phyloP scores from a whole-genome alignment of 2,329 filamentous ascomycete species.

The Akanthomyces lecanii region DNA sequence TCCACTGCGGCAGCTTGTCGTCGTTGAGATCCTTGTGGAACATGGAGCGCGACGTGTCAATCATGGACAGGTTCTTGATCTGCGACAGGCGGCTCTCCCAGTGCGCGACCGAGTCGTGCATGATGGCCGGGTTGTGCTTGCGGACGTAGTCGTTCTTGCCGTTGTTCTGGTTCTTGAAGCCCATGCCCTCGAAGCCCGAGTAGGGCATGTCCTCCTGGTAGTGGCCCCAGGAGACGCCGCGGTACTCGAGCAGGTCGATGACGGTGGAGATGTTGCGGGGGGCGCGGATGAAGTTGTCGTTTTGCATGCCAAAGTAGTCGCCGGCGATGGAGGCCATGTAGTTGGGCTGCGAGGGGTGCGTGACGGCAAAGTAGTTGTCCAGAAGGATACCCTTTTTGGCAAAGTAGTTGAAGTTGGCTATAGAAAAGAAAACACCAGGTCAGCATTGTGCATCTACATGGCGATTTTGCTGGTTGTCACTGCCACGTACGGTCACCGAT shows the following conservation, averaged over 20 bases:
- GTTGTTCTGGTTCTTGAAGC: conserved; percentile 60
- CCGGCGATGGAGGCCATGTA: conserved; percentile 66
- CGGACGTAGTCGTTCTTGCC: conserved; percentile 73
- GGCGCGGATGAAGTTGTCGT: conserved; percentile 59
- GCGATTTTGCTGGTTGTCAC: neutral
- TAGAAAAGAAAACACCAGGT: neutral
- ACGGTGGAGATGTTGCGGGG: conserved; percentile 61
- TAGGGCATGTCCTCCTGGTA: conserved; percentile 79
- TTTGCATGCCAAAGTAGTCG: conserved; percentile 69
- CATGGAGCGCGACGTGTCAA: conserved; percentile 40
- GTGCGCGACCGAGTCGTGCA: conserved; percentile 61
- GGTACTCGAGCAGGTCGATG: conserved; percentile 63
- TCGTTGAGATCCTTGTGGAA: conserved; percentile 64
- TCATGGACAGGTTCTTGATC: conserved; percentile 64
- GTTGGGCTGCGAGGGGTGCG: conserved; percentile 73
- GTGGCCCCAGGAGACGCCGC: conserved; percentile 61
- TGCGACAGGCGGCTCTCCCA: conserved; percentile 56
- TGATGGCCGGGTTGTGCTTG: conserved; percentile 69
- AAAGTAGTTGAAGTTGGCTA: conserved; percentile 28
- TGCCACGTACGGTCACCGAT: conserved; percentile 53
- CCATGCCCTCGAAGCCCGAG: conserved; percentile 63
- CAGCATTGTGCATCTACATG: neutral
- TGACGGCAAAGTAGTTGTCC: conserved; percentile 51
- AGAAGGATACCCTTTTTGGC: conserved; percentile 30
- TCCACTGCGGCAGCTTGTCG: conserved; percentile 65